Evolutionary conservation across 2,329 filamentous ascomycete species (phyloP).

Genomic region (Ophiostoma sp.): DNA sequence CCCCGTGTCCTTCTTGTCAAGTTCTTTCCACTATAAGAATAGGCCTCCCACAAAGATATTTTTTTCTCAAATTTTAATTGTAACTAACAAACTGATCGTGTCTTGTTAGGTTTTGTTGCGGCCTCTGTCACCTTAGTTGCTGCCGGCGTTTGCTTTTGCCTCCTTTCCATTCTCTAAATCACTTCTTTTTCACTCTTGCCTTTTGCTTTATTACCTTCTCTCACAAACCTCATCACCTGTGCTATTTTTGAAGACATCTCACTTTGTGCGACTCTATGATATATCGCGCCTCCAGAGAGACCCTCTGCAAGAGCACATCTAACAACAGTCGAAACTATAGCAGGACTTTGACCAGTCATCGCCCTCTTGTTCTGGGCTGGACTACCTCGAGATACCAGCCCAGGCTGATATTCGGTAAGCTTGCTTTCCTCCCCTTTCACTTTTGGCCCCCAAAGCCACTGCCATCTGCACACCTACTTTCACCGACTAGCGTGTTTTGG

Average conservation of each 20-base stretch:
- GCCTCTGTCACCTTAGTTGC: neutral
- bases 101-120: neutral
- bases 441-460: neutral
- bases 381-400: conserved; percentile 55
- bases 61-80: neutral
- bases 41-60: neutral
- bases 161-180: no score
- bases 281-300: neutral
- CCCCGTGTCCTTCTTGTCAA: neutral
- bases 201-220: neutral
- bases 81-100: conserved; percentile 1
- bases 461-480: neutral
- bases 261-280: neutral
- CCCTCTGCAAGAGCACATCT: neutral
- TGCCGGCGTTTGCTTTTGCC: neutral
- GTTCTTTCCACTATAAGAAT: neutral
- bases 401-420: conserved; percentile 59
- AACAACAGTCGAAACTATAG: conserved; percentile 29
- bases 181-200: neutral
- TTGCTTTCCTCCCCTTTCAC: neutral
- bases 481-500: neutral
- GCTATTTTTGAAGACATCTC: neutral
- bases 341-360: conserved; percentile 59
- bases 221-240: neutral
- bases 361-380: conserved; percentile 50